A percentile compares a stretch with the other conserved stretches of the same genome.
These are phyloP conservation scores for Lactarius psammicola DNA, from an alignment of 768 basidiomycete genomes.

Conservation along the genomic window DNA sequence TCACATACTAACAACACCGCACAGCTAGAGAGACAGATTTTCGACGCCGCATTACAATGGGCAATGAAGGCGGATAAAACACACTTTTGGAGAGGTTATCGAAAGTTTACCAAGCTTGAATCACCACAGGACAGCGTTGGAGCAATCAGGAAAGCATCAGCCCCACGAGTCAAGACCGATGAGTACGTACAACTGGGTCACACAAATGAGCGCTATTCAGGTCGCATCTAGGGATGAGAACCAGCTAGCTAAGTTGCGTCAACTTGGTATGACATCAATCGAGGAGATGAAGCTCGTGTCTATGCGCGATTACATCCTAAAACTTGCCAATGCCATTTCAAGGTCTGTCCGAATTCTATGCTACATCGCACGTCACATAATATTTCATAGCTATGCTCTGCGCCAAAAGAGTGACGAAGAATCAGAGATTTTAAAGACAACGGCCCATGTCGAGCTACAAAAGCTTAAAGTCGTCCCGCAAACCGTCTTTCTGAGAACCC, in stretches of 20 bases:
- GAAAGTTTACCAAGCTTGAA: slow-evolving; percentile 53
- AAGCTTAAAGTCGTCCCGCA: slow-evolving; percentile 89
- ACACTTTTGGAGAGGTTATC: slow-evolving; percentile 69
- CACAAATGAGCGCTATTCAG: slow-evolving; percentile 11
- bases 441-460: slow-evolving; percentile 72
- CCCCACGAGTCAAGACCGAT: slow-evolving; percentile 60
- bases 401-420: slow-evolving; percentile 63
- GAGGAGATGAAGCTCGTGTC: slow-evolving; percentile 88
- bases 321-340: slow-evolving; percentile 74
- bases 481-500: slow-evolving; percentile 81
- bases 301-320: slow-evolving; percentile 85
- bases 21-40: slow-evolving; percentile 64
- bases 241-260: slow-evolving; percentile 74
- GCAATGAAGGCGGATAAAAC: slow-evolving; percentile 81
- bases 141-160: slow-evolving; percentile 55
- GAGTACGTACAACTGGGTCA: slow-evolving; percentile 59
- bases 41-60: slow-evolving; percentile 86
- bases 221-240: slow-evolving; percentile 61
- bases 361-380: not conserved
- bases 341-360: slow-evolving; percentile 42
- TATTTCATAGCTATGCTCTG: slow-evolving; percentile 57
- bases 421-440: slow-evolving; percentile 59
- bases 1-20: not conserved
- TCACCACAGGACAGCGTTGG: slow-evolving; percentile 72
- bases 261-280: slow-evolving; percentile 76